These are phyloP conservation scores for Pythium phragmitis DNA, from an alignment of 352 stramenopile genomes.

Conservation along the genomic window DNA sequence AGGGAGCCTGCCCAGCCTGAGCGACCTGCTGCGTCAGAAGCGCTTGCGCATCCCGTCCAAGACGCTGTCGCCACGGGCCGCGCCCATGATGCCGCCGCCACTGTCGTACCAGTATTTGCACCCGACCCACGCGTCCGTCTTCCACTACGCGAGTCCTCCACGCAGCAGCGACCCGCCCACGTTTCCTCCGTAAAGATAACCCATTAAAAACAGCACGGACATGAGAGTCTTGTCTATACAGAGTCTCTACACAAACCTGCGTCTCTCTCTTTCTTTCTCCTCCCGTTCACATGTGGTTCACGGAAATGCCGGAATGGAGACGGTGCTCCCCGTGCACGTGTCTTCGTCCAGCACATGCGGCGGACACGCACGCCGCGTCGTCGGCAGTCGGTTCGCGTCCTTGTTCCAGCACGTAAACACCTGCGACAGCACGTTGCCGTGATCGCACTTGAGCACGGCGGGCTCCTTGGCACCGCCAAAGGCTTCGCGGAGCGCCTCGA, in stretches of 20 bases:
- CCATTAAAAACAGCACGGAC: neutral
- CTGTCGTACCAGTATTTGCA: constrained; percentile 1
- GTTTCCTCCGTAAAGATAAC: neutral
- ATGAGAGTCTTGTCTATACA: too few species aligned
- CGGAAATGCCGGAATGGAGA: constrained; percentile 62
- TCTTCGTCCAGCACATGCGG: constrained; percentile 68
- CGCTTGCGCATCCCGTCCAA: constrained; percentile 11
- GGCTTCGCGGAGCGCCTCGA: constrained; percentile 38
- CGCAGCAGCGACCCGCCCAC: neutral
- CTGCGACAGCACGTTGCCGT: constrained; percentile 55
- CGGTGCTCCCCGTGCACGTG: constrained; percentile 48
- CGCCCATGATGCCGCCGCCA: neutral
- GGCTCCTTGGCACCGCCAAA: constrained; percentile 14
- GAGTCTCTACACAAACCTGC: neutral
- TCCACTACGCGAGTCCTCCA: constrained; percentile 14
- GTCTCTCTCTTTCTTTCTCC: neutral
- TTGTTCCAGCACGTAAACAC: constrained; percentile 85
- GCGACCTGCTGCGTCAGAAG: constrained; percentile 22
- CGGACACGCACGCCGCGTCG: constrained; percentile 51
- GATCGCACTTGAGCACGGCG: constrained; percentile 45
- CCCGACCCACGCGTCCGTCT: neutral
- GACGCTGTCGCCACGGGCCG: neutral
- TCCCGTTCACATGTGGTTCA: neutral
- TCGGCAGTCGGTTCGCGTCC: constrained; percentile 51
- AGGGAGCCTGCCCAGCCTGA: constrained; percentile 17